Conservation (phyloP, 116 monocot genomes). For the Posidonia oceanica region DNA sequence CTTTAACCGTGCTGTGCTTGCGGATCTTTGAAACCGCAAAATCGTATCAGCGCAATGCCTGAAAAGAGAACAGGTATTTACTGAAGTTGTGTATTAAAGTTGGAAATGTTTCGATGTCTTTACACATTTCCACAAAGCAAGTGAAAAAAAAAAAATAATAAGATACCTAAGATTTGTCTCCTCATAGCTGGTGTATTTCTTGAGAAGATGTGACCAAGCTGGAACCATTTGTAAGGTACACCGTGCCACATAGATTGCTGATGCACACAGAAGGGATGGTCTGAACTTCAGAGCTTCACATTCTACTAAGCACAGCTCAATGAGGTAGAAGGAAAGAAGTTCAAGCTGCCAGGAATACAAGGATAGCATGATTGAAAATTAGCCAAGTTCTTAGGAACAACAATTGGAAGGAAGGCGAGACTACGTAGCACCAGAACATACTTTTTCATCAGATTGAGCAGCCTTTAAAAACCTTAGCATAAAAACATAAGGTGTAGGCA, state of each 20-base stretch:
- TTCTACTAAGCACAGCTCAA: slow-evolving; percentile 52
- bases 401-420: background rate
- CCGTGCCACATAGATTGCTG: slow-evolving; percentile 55
- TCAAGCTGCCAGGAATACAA: slow-evolving; percentile 29
- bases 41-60: slow-evolving; percentile 34
- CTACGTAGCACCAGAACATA: slow-evolving; percentile 5
- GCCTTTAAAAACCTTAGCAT: slow-evolving; percentile 66
- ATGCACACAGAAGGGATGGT: slow-evolving; percentile 49
- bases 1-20: slow-evolving; percentile 9
- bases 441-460: slow-evolving; percentile 44
- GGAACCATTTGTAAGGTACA: slow-evolving; percentile 25
- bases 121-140: background rate
- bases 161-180: slow-evolving; percentile 4
- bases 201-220: slow-evolving; percentile 28
- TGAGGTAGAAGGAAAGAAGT: slow-evolving; percentile 48
- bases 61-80: background rate
- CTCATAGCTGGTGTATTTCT: slow-evolving; percentile 23
- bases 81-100: background rate
- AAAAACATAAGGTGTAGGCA: slow-evolving; percentile 64
- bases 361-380: background rate
- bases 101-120: background rate
- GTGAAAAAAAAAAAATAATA: background rate
- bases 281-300: slow-evolving; percentile 47
- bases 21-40: slow-evolving; percentile 27
- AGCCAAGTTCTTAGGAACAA: background rate